phyloP scores from a whole-genome alignment of 306 rosid species.

The Inga laurina region DNA sequence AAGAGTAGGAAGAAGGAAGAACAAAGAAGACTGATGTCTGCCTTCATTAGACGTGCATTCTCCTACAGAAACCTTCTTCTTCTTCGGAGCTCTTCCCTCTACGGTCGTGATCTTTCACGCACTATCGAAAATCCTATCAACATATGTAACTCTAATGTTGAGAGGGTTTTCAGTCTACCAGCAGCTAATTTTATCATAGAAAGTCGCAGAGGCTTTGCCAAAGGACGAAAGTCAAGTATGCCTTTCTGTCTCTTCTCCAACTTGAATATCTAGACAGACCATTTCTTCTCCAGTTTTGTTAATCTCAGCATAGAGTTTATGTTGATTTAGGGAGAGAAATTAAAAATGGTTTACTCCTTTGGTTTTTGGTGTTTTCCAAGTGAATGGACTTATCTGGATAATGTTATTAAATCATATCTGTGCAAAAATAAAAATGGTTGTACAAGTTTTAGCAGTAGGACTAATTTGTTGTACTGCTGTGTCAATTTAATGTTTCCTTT shows the following conservation, averaged over 20 bases:
- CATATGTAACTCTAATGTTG: constrained; percentile 20
- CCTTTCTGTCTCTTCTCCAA: not conserved
- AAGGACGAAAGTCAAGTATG: constrained; percentile 83
- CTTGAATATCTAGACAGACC: not conserved
- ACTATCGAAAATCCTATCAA: constrained; percentile 18
- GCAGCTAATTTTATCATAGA: constrained; percentile 45
- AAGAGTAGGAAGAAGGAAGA: not conserved
- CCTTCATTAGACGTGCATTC: constrained; percentile 56
- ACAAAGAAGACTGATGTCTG: constrained; percentile 46
- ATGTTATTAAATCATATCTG: not conserved
- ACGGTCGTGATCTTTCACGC: constrained; percentile 26
- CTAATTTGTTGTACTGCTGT: constrained; percentile 7
- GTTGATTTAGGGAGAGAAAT: not conserved
- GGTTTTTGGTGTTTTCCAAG: not conserved
- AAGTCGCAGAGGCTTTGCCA: constrained; percentile 81
- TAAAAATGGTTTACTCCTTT: not conserved
- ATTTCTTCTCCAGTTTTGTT: constrained; percentile 9
- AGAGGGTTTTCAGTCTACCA: constrained; percentile 38
- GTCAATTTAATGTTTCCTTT: no score
- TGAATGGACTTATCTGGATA: not conserved
- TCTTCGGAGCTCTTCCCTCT: constrained; percentile 44
- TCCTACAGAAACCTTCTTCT: constrained; percentile 49
- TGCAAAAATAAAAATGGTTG: not conserved
- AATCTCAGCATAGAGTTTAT: not conserved
- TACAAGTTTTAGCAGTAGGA: not conserved